Base-by-base conservation (phyloP, 805 yeast genomes). In the Zygosaccharomyces lentus region DNA sequence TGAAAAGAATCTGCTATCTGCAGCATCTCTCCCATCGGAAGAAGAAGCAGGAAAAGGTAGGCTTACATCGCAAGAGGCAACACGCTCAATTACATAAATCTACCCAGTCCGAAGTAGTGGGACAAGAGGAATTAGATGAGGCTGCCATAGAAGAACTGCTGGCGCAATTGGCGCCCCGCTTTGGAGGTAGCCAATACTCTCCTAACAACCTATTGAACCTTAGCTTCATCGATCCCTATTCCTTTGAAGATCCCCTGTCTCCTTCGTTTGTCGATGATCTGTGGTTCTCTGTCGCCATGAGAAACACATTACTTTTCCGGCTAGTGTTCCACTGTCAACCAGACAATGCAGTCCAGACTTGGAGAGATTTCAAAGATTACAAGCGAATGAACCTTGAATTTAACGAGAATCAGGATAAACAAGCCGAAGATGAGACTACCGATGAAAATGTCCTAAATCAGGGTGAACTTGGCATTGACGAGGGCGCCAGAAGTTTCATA, bases 301-400 rank as follows among this genome's bases (percentile, higher is more conserved):
- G 90, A 56, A 93, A 93, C 59, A 88, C 98, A 0, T 73, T 78
- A 48, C 69, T 95, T 1, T 93, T 78, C 69, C 74, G 96, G 50
- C 72, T 84, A 64, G 86, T 93, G 1, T 93, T 93, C 75, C 90
- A 90, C 53, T 81, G 87, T 51, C 99, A 95, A 61, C 99, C 99
- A 0, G 99, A 93, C 65, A 88, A 91, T 62, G 73, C 79, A 6
- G 98, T 91, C n/a, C 74, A 74, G 19, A 77, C 89, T 0, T 93
- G 99, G 99, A 77, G 77, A 46, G 96, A 88, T 46, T 93, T 88
- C 64, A 90, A 87, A 62, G 80, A 76, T 23, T 84, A 73, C 61
- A 74, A 80, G 48, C 79, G 76, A 49, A 65, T 84, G 54, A 73
- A 72, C 41, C 70, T 74, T 15, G 88, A 84, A 0, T 87, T 87